Conservation (phyloP, 139 green algal genomes). For the Ulvella scutata region DNA sequence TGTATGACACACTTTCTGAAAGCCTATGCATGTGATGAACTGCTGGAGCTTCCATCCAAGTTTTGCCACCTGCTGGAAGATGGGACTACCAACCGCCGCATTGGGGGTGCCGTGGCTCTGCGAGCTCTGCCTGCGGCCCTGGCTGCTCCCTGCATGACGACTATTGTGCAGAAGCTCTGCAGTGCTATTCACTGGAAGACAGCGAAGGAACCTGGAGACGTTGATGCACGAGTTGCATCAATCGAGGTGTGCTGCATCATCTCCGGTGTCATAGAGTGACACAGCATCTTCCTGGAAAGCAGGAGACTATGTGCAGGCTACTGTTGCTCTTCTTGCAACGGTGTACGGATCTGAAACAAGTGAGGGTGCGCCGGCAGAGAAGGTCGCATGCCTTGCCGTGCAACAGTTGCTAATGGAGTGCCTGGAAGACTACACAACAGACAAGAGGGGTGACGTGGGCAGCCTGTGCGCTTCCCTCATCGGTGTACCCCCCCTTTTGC, state of each 20-base stretch:
- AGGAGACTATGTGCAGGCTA: background rate
- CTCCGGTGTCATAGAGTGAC: background rate
- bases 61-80: background rate
- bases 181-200: background rate
- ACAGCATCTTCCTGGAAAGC: background rate
- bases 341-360: background rate
- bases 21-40: background rate
- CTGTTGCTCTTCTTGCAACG: background rate
- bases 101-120: background rate
- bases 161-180: background rate
- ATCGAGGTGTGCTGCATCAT: background rate
- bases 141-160: background rate
- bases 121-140: background rate
- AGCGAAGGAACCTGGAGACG: background rate
- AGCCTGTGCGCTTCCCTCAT: too few species aligned
- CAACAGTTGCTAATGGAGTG: conserved; percentile 34
- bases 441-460: conserved; percentile 92
- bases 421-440: conserved; percentile 79
- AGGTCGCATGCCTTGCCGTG: background rate
- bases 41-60: background rate
- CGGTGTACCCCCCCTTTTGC: background rate
- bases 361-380: background rate
- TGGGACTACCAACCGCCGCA: background rate
- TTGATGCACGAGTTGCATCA: background rate
- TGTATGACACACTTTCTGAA: background rate